These are phyloP conservation scores for Dactylellina cionopaga DNA, from an alignment of 2,329 filamentous ascomycete species.

Conservation along the genomic window DNA sequence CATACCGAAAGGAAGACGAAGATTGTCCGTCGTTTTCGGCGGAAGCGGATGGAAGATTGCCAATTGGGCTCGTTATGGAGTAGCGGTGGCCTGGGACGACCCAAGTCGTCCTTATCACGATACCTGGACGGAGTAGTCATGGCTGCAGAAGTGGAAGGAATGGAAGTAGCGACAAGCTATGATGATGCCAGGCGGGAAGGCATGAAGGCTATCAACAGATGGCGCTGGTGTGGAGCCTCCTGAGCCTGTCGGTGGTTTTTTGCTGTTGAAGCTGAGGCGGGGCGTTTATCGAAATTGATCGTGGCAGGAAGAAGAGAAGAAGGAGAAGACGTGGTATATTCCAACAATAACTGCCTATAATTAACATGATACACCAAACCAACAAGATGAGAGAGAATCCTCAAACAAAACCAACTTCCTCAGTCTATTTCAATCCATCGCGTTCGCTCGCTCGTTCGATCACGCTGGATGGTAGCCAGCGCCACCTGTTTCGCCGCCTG, in stretches of 20 bases:
- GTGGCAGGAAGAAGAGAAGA: not conserved
- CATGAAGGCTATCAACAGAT: constrained; percentile 17
- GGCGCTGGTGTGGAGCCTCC: not conserved
- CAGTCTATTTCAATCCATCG: not conserved
- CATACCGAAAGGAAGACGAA: constrained; percentile 40
- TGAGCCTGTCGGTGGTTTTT: not conserved
- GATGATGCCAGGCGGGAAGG: constrained; percentile 3
- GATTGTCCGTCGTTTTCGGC: constrained; percentile 40
- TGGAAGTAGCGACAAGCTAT: constrained; percentile 6
- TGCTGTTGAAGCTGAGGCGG: not conserved
- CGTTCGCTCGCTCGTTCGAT: not conserved
- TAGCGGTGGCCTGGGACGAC: constrained; percentile 27
- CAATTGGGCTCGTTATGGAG: constrained; percentile 32
- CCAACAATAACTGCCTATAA: not conserved
- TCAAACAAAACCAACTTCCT: too few relatives aligned
- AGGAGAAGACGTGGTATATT: not conserved
- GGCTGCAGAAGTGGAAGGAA: constrained; percentile 2
- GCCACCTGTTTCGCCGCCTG: not conserved
- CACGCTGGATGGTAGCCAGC: constrained; percentile 1
- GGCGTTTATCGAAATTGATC: too few relatives aligned
- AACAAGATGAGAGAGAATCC: too few relatives aligned
- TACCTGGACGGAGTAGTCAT: constrained; percentile 32
- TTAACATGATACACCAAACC: constrained; percentile 21
- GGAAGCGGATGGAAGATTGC: constrained; percentile 27
- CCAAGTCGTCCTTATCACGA: constrained; percentile 49